Conservation (phyloP, 352 stramenopile species). For the Phytophthora pseudosyringae region DNA sequence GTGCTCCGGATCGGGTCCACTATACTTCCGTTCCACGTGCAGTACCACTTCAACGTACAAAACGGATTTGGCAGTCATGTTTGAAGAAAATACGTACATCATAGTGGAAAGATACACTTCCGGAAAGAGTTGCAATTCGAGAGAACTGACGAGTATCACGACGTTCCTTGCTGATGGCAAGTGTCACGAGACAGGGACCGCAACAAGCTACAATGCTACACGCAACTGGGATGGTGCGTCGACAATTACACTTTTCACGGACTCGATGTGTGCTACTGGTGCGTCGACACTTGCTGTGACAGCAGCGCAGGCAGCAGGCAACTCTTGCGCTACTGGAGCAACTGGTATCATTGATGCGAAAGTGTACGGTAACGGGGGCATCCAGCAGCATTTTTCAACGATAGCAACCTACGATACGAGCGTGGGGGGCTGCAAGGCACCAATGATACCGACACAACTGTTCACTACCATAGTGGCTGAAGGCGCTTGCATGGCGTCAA, state of each 20-base stretch:
- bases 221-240: not conserved
- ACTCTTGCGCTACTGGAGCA: not conserved
- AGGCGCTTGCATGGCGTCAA: not conserved
- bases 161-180: slow-evolving; percentile 6
- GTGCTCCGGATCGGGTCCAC: no score
- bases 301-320: not conserved
- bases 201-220: not conserved
- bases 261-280: not conserved
- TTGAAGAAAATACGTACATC: not conserved
- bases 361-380: slow-evolving; percentile 2
- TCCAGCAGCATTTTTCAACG: not conserved
- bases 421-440: not conserved
- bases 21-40: no score
- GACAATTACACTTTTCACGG: not conserved
- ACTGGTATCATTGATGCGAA: slow-evolving; percentile 13
- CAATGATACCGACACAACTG: not conserved
- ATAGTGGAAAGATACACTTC: slow-evolving; percentile 7
- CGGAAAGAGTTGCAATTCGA: not conserved
- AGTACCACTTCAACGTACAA: no score
- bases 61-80: not conserved
- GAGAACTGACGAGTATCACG: not conserved
- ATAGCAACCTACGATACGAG: slow-evolving; percentile 5
- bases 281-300: not conserved
- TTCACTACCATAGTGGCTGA: not conserved
- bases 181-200: not conserved